A percentile compares a stretch with the other conserved stretches of the same genome.
Conservation (phyloP, 768 basidiomycete species). For the Leccinellum luteum region DNA sequence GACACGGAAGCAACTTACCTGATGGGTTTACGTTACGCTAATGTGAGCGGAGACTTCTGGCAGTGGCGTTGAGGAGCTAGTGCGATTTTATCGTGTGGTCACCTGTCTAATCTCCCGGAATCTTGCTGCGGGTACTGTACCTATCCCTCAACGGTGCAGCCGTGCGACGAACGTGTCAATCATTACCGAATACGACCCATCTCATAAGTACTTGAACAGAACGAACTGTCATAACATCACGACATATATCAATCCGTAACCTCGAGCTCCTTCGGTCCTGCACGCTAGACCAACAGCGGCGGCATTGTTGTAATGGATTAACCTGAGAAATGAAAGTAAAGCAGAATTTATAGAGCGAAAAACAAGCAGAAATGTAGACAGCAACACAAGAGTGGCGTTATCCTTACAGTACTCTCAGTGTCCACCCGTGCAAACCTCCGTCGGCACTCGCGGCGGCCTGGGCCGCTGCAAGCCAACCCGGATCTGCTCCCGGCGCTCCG, state of each 20-base stretch:
- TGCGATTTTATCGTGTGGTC: slow-evolving; percentile 13
- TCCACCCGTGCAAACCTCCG: slow-evolving; percentile 73
- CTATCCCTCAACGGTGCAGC: not conserved
- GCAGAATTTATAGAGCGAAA: slow-evolving; percentile 26
- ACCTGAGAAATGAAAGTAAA: slow-evolving; percentile 12
- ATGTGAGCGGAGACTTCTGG: slow-evolving; percentile 1
- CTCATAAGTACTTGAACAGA: slow-evolving; percentile 5
- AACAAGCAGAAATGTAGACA: slow-evolving; percentile 26
- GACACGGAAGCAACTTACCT: slow-evolving; percentile 19
- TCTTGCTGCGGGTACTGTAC: not conserved
- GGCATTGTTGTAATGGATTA: slow-evolving; percentile 1
- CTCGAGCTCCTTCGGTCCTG: slow-evolving; percentile 8
- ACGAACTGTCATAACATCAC: slow-evolving; percentile 20
- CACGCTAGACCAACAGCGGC: slow-evolving; percentile 10
- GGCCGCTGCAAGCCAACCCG: slow-evolving; percentile 72
- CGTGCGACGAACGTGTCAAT: slow-evolving; percentile 28
- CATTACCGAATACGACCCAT: slow-evolving; percentile 7
- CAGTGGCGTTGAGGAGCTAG: not conserved
- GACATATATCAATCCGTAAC: slow-evolving; percentile 22
- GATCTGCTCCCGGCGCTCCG: slow-evolving; percentile 47
- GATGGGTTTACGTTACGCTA: slow-evolving; percentile 12
- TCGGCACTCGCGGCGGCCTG: slow-evolving; percentile 66
- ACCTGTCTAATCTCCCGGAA: not conserved
- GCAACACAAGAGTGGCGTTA: slow-evolving; percentile 21
- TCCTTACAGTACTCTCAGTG: slow-evolving; percentile 69